A percentile compares a stretch with the other conserved stretches of the same genome.
phyloP scores from a whole-genome alignment of 192 early-diverging fungal species.

The Lobosporangium transversale region DNA sequence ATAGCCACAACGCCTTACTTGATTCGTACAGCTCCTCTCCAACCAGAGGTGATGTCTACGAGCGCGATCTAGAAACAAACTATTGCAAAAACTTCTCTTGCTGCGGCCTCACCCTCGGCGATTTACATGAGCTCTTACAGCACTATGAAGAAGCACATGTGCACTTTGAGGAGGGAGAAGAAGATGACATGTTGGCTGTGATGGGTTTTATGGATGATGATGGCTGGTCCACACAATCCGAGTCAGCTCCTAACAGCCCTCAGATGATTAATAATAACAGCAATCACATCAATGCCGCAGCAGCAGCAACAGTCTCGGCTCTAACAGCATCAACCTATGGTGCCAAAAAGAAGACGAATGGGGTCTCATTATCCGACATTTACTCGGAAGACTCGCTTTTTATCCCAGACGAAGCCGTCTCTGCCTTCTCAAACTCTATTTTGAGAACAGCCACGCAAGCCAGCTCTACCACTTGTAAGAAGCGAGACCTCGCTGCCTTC shows the following conservation, averaged over 20 bases:
- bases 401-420: conserved; percentile 44
- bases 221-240: conserved; percentile 49
- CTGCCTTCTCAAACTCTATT: conserved; percentile 44
- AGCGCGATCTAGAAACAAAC: conserved; percentile 83
- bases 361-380: conserved; percentile 52
- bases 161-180: conserved; percentile 73
- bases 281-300: too few relatives aligned
- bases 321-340: conserved; percentile 12
- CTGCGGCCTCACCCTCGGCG: conserved; percentile 88
- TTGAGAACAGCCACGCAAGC: conserved; percentile 8
- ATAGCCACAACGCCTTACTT: conserved; percentile 6
- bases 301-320: conserved; percentile 32
- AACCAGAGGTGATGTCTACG: conserved; percentile 37
- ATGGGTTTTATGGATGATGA: conserved; percentile 46
- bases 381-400: conserved; percentile 46
- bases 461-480: conserved; percentile 13
- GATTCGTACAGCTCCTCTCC: conserved; percentile 40
- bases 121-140: conserved; percentile 94
- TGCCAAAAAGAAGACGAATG: conserved; percentile 34
- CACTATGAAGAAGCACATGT: conserved; percentile 98
- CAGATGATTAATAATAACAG: conserved; percentile 15
- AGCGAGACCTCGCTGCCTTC: conserved; percentile 32
- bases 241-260: conserved; percentile 38
- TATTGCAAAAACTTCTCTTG: conserved; percentile 97
- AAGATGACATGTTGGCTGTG: conserved; percentile 22